Base-by-base conservation (phyloP, 2,329 filamentous ascomycete species). In the Aspergillus sp. region DNA sequence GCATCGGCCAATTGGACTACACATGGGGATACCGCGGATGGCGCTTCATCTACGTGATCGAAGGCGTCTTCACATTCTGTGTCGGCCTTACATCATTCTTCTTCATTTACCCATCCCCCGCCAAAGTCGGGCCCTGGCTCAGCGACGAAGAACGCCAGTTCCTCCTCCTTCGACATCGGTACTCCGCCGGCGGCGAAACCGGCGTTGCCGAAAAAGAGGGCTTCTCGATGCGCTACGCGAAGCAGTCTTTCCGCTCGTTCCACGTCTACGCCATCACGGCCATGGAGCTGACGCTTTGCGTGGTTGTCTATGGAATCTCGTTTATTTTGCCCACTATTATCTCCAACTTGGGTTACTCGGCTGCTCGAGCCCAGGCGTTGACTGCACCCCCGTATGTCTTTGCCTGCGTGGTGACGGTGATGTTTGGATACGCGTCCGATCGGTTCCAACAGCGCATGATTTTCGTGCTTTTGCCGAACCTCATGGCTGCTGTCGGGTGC, bases 111-210 rank as follows among this genome's bases (percentile, higher is more conserved):
- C 36, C 36, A 3, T 42, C 36, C 14, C 16, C 36, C 14, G 36
- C 36, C 14, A 16, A 42, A 6, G 4, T 56, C 2, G 54, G 46
- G 4, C 9, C 10, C 14, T 56, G 46, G 54, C 54, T 56, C 29
- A 50, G 31, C 10, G 24, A 16, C 0, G 54, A 56, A 36, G 54
- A 56, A 14, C 32, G 18, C 22, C 45, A 56, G 20, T 56, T 56
- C 16, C 54, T 56, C 2, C 18, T 56, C 31, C 54, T 56, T 14
- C 54, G 54, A 14, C 54, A 56, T 18, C 49, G 50, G 3, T 56
- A 56, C 5, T 56, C 54, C 9, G 54, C 54, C 7, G 54, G 54
- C 1, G 54, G 54, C 3, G 54, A 56, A 26, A 51, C 54, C 3
- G 54, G 54, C 6, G 54, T 56, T 4, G 54, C 54, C 1, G 54